Percentiles rank a stretch among this genome's conserved stretches.
phyloP scores from a whole-genome alignment of 2,329 filamentous ascomycete genomes.

The Monilinia fructigena region DNA sequence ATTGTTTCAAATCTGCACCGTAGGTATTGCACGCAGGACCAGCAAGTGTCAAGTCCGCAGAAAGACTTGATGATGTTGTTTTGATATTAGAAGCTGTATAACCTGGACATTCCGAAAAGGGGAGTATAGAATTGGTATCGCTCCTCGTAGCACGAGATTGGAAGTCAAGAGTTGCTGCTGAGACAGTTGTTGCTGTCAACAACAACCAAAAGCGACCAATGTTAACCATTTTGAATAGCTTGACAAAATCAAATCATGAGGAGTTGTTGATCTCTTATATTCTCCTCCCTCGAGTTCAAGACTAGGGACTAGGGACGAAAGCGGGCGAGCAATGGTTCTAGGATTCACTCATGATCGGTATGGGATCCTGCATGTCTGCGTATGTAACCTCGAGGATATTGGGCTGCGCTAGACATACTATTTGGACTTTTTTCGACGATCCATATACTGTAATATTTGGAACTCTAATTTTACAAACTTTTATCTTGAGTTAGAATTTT shows the following conservation, averaged over 20 bases:
- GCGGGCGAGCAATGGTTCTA: neutral
- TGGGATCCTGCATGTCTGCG: neutral
- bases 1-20: conserved; percentile 54
- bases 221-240: neutral
- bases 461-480: too few species aligned
- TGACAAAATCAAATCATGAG: neutral
- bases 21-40: conserved; percentile 60
- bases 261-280: neutral
- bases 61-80: conserved; percentile 47
- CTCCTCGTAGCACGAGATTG: conserved; percentile 4
- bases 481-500: too few species aligned
- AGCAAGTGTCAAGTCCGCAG: conserved; percentile 57
- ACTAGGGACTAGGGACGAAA: neutral
- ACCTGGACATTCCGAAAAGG: conserved; percentile 47
- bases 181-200: neutral
- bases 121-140: conserved; percentile 22
- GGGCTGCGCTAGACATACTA: too few species aligned
- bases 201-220: conserved; percentile 12
- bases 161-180: conserved; percentile 3
- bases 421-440: too few species aligned
- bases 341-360: neutral
- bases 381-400: neutral
- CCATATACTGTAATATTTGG: too few species aligned
- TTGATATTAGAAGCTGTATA: conserved; percentile 53
- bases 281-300: neutral